Conservation (phyloP, 176 grass and related monocot species). For the Rhynchospora breviuscula region DNA sequence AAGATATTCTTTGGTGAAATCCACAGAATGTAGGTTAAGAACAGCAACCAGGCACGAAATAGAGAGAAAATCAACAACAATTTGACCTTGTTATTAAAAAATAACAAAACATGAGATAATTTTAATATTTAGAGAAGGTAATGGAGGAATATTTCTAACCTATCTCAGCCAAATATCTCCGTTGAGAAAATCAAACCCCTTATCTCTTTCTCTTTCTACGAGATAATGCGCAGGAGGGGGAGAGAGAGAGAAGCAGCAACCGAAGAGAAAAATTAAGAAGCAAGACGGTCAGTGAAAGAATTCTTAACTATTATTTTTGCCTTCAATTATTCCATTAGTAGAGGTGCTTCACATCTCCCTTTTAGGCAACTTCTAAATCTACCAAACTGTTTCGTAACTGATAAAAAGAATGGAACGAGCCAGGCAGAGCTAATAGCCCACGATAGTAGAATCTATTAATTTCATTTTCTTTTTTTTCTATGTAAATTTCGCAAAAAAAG, state of each 20-base stretch:
- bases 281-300: neutral
- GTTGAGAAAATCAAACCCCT: conserved; percentile 8
- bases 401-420: too few species aligned
- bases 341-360: neutral
- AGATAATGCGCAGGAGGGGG: conserved; percentile 9
- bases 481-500: neutral
- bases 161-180: conserved; percentile 27
- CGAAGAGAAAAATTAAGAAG: neutral
- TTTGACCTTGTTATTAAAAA: neutral
- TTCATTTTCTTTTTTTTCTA: neutral
- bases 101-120: neutral
- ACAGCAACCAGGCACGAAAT: conserved; percentile 1
- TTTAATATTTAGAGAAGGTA: neutral
- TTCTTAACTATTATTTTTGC: neutral
- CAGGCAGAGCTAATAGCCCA: too few species aligned
- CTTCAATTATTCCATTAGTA: neutral
- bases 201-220: conserved; percentile 21
- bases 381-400: neutral
- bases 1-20: neutral
- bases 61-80: neutral
- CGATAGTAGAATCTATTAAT: neutral
- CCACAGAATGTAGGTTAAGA: conserved; percentile 18
- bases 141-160: conserved; percentile 13
- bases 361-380: neutral
- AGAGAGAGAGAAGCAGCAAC: neutral